Base-by-base conservation (phyloP, 129 eudicot species). In the Chrysanthemum lavandulifolium region DNA sequence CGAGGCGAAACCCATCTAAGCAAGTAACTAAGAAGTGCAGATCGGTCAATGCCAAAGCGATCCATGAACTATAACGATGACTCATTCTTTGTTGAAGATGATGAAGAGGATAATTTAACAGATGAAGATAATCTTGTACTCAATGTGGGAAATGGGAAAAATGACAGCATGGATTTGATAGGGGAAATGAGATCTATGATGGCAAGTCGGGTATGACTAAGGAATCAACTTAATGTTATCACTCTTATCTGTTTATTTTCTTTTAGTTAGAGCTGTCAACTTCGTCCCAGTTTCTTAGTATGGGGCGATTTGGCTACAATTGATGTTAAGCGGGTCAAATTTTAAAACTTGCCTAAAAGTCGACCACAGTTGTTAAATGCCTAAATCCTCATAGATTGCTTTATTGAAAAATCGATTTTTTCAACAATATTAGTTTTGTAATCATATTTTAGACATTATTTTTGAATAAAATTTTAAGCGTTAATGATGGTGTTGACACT, bases 51-150 rank as follows among this genome's bases (percentile, higher is more conserved):
- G 79, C 52, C 65, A 60, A 27, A 63, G 56, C 18, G 27, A 13
- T 67, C 63, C 14, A 25, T 51, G 40, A 11, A 61, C 19, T 40
- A 73, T 33, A 16, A 49, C 67, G 80, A 76, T 79, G 71, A 81
- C 65, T 11, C 67, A n/a, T n/a, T n/a, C n/a, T n/a, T n/a, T 64
- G 79, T 61, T 61, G 84, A 83, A 53, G 16, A 49, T 27, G 69
- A 73, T 10, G 80, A 74, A 33, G 86, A 64, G 29, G 88, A 85
- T 72, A 74, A 79, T 16, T 45, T 76, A 56, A 75, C 84, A 67
- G 96, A 93, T 81, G 98, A 94, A 60, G 97, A 90, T 65, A 68
- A 84, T 81, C 79, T 95, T 55, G 76, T 88, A 31, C 84, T 90
- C 60, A 95, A 90, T 72, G 70, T 84, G 14, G 97, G 74, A 31